phyloP scores from a whole-genome alignment of 148 eudicot species.

The Agrostemma githago region DNA sequence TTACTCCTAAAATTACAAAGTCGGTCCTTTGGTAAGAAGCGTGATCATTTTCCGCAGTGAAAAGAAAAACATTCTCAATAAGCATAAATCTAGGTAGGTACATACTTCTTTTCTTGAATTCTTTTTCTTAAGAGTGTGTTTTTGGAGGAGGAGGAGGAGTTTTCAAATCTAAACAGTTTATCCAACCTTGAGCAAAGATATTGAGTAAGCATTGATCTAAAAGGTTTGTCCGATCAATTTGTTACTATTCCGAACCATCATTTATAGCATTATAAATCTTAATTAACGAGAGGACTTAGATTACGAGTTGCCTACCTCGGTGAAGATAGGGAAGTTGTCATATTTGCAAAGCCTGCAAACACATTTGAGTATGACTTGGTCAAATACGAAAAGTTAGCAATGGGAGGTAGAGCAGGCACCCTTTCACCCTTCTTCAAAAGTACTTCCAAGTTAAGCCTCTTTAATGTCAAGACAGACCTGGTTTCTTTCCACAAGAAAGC shows the following conservation, averaged over 20 bases:
- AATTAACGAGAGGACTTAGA: neutral
- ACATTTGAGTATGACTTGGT: constrained; percentile 87
- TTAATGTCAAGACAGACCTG: constrained; percentile 59
- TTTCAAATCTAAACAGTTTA: neutral
- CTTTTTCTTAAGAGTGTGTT: neutral
- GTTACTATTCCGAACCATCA: neutral
- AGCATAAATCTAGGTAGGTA: neutral
- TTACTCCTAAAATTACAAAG: neutral
- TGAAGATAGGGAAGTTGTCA: constrained; percentile 40
- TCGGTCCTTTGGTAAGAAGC: neutral
- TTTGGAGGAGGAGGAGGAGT: neutral
- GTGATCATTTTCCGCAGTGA: neutral
- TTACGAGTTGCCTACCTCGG: constrained; percentile 38
- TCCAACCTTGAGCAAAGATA: neutral
- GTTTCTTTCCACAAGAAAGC: constrained; percentile 82
- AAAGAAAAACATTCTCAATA: too few species aligned
- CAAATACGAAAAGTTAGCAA: constrained; percentile 67
- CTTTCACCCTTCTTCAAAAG: constrained; percentile 72
- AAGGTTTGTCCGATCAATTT: neutral
- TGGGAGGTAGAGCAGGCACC: constrained; percentile 68
- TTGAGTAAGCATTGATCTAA: neutral
- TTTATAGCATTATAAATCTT: neutral
- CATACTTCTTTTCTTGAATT: neutral
- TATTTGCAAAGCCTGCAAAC: constrained; percentile 54
- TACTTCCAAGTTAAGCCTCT: constrained; percentile 58